Conservation (phyloP, 2,329 filamentous ascomycete genomes). For the Calonectria pseudoturangicola region DNA sequence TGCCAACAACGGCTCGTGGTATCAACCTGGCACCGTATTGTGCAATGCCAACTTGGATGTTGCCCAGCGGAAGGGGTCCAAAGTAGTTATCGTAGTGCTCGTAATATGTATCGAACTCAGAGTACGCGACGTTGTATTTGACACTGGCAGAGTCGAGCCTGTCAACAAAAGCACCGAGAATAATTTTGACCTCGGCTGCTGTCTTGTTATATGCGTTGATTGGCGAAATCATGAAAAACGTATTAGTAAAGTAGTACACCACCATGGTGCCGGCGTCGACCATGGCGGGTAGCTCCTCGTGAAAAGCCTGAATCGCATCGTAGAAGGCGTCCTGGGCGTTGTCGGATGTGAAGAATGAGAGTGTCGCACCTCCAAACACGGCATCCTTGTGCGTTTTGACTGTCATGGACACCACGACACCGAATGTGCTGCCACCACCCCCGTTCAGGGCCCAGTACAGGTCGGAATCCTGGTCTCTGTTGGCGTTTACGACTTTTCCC, state of each 20-base stretch:
- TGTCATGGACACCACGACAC: constrained; percentile 73
- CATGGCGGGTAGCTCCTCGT: constrained; percentile 64
- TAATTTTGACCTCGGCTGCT: constrained; percentile 62
- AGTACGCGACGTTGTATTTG: constrained; percentile 42
- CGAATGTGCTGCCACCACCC: constrained; percentile 76
- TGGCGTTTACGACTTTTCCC: constrained; percentile 69
- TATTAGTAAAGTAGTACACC: constrained; percentile 68
- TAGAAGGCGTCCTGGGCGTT: constrained; percentile 66
- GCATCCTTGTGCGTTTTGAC: constrained; percentile 68
- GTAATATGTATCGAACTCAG: constrained; percentile 55
- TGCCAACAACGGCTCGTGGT: background rate
- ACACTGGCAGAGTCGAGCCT: constrained; percentile 42
- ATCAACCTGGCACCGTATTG: constrained; percentile 56
- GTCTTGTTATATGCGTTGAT: constrained; percentile 69
- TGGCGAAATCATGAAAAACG: constrained; percentile 61
- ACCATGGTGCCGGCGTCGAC: constrained; percentile 70
- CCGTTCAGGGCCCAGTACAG: constrained; percentile 78
- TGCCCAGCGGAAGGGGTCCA: constrained; percentile 62
- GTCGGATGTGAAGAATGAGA: constrained; percentile 62
- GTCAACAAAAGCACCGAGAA: constrained; percentile 60
- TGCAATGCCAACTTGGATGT: constrained; percentile 56
- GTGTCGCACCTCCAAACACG: constrained; percentile 63
- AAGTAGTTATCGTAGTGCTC: constrained; percentile 66
- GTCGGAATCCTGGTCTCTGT: constrained; percentile 68
- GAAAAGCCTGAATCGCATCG: constrained; percentile 67